Conservation (phyloP, 1,284 basidiomycete species). For the Ustanciosporium gigantosporum region DNA sequence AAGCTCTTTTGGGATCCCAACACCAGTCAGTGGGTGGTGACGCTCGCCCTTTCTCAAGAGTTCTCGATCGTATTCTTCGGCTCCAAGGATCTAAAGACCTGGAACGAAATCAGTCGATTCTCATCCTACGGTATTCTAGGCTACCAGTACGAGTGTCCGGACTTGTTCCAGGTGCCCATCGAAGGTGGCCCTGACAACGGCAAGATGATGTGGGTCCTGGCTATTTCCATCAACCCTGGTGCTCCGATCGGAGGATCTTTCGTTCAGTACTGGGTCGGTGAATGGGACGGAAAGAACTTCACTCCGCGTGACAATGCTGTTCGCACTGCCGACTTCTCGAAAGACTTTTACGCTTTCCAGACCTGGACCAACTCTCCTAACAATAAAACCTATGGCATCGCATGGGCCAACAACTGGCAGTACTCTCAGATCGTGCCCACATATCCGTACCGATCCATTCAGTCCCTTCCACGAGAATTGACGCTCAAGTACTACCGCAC, state of each 20-base stretch:
- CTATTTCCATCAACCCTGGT: constrained; percentile 52
- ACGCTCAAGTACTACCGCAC: constrained; percentile 51
- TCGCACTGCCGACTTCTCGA: constrained; percentile 61
- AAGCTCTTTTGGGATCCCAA: constrained; percentile 62
- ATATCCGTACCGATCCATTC: constrained; percentile 60
- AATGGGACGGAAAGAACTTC: constrained; percentile 62
- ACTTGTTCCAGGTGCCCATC: constrained; percentile 59
- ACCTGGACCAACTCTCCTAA: constrained; percentile 60
- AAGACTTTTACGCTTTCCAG: constrained; percentile 63
- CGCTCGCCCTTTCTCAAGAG: constrained; percentile 60
- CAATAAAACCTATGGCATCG: constrained; percentile 55
- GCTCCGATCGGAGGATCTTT: constrained; percentile 59
- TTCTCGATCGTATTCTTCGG: constrained; percentile 62
- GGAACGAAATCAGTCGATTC: constrained; percentile 62
- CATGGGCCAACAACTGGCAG: constrained; percentile 64
- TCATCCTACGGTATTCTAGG: constrained; percentile 55
- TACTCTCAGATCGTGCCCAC: constrained; percentile 62
- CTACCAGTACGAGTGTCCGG: constrained; percentile 62
- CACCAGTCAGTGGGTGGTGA: constrained; percentile 62
- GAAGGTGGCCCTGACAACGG: constrained; percentile 50
- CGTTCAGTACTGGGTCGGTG: constrained; percentile 62
- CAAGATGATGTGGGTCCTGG: constrained; percentile 41
- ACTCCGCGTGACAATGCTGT: constrained; percentile 57
- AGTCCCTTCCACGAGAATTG: constrained; percentile 58
- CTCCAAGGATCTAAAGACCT: constrained; percentile 61